Evolutionary conservation across 1,284 basidiomycete genomes (phyloP).

Genomic region (Trichosporon sp.): DNA sequence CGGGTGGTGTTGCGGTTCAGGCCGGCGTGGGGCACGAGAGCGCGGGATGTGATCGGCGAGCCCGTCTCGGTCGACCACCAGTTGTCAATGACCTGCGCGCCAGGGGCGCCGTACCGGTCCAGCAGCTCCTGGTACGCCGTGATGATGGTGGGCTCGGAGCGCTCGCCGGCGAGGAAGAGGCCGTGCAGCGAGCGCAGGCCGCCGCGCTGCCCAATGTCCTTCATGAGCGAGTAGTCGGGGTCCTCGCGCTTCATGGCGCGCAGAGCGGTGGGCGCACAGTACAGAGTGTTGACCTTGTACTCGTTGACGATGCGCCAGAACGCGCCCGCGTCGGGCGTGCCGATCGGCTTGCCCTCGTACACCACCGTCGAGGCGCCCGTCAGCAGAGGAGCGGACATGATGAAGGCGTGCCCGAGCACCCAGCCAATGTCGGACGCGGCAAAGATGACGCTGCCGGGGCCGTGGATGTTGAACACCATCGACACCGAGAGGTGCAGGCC

Average conservation of each 20-base stretch:
- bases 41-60: constrained; percentile 56
- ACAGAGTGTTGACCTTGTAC: constrained; percentile 87
- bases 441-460: constrained; percentile 36
- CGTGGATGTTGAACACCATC: constrained; percentile 88
- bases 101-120: constrained; percentile 29
- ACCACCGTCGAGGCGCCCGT: constrained; percentile 81
- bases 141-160: constrained; percentile 35
- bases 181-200: constrained; percentile 30
- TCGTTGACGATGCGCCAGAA: constrained; percentile 93
- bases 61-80: constrained; percentile 96
- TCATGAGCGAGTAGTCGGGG: constrained; percentile 29
- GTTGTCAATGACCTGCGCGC: constrained; percentile 74
- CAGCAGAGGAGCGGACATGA: constrained; percentile 85
- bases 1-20: constrained; percentile 59
- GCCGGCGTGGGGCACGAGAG: constrained; percentile 65
- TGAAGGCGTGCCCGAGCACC: constrained; percentile 96
- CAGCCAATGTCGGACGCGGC: constrained; percentile 92
- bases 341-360: constrained; percentile 92
- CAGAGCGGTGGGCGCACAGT: constrained; percentile 72
- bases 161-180: constrained; percentile 35
- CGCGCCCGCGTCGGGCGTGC: constrained; percentile 80
- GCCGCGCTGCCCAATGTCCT: constrained; percentile 25
- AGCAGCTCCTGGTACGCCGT: constrained; percentile 34
- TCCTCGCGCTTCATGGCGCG: constrained; percentile 36
- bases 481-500: constrained; percentile 83